Evolutionary conservation across 495 filamentous ascomycete genomes (phyloP).

Genomic region (Ramalina intermedia): DNA sequence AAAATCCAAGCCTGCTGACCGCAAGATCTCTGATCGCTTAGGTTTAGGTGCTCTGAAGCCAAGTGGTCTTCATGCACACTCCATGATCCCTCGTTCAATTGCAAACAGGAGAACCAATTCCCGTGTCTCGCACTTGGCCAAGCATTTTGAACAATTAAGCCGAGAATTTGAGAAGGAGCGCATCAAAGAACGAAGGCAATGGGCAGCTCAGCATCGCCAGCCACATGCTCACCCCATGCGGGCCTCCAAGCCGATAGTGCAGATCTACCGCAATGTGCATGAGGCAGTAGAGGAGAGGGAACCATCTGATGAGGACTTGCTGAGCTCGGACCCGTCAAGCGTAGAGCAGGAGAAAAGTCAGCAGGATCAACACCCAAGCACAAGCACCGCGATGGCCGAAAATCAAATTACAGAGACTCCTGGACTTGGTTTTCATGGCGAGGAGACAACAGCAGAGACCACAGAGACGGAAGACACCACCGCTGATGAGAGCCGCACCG

Average conservation of each 20-base stretch:
- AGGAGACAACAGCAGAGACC: conserved; percentile 24
- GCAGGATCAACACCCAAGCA: conserved; percentile 9
- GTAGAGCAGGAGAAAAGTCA: conserved; percentile 7
- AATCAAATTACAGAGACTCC: conserved; percentile 7
- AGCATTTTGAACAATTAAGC: conserved; percentile 91
- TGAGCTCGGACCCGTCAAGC: conserved; percentile 17
- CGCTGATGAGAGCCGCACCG: conserved; percentile 33
- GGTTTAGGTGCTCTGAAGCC: conserved; percentile 45
- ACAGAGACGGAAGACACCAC: conserved; percentile 37
- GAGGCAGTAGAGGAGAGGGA: conserved; percentile 81
- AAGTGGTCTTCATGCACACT: conserved; percentile 45
- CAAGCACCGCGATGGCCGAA: conserved; percentile 13
- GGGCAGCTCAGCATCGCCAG: conserved; percentile 66
- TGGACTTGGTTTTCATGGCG: conserved; percentile 21
- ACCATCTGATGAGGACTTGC: conserved; percentile 48
- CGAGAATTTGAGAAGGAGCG: conserved; percentile 95
- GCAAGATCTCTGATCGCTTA: conserved; percentile 55
- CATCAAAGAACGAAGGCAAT: conserved; percentile 65
- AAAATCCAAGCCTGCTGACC: conserved; percentile 39
- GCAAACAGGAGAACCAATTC: conserved; percentile 47
- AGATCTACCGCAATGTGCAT: conserved; percentile 83
- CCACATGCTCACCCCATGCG: conserved; percentile 76
- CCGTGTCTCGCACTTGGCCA: conserved; percentile 75
- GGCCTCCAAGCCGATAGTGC: conserved; percentile 89
- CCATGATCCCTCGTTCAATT: conserved; percentile 81